Evolutionary conservation across 2,329 filamentous ascomycete genomes (phyloP).

Genomic region (Zalaria obscura): DNA sequence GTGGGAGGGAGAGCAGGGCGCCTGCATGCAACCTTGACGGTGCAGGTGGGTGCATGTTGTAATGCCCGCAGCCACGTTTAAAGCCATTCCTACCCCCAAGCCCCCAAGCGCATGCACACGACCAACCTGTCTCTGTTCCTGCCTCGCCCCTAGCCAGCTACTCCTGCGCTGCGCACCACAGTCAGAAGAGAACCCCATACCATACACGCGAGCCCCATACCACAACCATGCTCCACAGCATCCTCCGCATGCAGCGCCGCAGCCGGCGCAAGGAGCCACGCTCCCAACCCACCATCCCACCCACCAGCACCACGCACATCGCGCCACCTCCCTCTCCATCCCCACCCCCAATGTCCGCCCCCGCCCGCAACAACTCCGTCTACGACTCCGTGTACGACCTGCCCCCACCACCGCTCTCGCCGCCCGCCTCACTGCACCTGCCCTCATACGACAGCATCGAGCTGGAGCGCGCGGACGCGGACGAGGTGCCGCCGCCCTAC

Average conservation of each 20-base stretch:
- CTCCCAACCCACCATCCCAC: neutral
- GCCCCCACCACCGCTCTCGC: neutral
- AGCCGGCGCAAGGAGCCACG: neutral
- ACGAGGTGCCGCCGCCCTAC: neutral
- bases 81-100: no score
- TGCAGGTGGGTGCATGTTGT: no score
- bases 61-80: no score
- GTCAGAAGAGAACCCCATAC: no score
- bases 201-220: no score
- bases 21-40: no score
- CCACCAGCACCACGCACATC: neutral
- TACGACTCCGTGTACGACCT: neutral
- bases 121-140: no score
- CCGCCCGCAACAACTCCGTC: neutral
- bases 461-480: neutral
- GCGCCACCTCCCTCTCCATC: neutral
- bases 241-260: neutral
- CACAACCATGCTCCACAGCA: neutral
- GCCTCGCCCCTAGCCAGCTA: no score
- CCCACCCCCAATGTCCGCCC: no score
- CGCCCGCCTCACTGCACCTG: neutral
- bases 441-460: neutral
- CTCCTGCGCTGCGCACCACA: no score
- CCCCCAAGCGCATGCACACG: no score
- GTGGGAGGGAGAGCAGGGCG: no score